A percentile compares a stretch with the other conserved stretches of the same genome.
phyloP scores from a whole-genome alignment of 116 monocot species.

The Cymodocea nodosa region DNA sequence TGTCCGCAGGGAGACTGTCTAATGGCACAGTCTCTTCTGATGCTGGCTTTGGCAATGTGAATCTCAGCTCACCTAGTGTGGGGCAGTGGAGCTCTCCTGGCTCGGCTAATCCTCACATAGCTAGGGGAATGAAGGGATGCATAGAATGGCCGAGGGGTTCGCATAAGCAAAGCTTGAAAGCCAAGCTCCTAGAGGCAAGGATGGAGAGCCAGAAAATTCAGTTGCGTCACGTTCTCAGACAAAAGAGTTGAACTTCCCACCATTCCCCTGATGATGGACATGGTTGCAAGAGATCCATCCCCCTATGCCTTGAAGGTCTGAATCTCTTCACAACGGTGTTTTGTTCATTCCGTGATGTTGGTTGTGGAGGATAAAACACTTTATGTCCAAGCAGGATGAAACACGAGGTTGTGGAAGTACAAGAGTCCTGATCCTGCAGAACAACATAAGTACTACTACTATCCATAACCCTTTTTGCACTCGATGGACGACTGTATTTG shows the following conservation, averaged over 20 bases:
- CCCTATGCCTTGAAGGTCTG: not conserved
- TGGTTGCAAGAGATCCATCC: too few species aligned
- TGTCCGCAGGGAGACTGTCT: conserved; percentile 36
- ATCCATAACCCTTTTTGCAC: not conserved
- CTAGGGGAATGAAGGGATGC: conserved; percentile 50
- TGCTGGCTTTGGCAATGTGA: conserved; percentile 21
- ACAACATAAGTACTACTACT: not conserved
- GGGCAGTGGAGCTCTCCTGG: conserved; percentile 68
- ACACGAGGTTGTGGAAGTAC: not conserved
- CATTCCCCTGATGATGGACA: not conserved
- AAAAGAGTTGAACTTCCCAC: conserved; percentile 38
- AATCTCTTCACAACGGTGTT: not conserved
- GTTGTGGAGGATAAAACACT: not conserved
- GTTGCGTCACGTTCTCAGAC: conserved; percentile 73
- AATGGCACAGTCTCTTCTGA: conserved; percentile 50
- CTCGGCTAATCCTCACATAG: conserved; percentile 37
- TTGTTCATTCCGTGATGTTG: not conserved
- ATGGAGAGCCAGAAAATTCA: conserved; percentile 70
- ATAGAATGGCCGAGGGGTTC: conserved; percentile 56
- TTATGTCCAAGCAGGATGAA: not conserved
- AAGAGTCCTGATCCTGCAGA: not conserved
- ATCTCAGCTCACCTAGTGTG: conserved; percentile 31
- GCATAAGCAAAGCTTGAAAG: conserved; percentile 69
- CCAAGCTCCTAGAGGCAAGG: conserved; percentile 76
- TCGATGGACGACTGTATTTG: not conserved